These are phyloP conservation scores for Begonia peltatifolia DNA, from an alignment of 306 rosid genomes.

Conservation along the genomic window DNA sequence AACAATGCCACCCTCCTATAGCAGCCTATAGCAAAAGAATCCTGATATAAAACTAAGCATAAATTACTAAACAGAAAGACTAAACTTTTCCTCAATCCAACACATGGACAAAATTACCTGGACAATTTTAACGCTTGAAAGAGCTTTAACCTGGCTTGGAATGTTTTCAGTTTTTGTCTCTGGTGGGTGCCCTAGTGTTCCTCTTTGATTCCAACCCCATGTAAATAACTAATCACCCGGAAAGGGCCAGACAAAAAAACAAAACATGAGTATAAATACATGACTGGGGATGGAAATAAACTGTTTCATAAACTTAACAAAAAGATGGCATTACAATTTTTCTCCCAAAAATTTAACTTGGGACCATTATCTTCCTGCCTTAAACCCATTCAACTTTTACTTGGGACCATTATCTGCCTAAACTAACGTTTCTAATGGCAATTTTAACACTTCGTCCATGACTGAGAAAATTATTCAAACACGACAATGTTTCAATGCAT, in stretches of 20 bases:
- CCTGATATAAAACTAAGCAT: neutral
- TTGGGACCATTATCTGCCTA: no score
- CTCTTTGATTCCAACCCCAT: slow-evolving; percentile 99
- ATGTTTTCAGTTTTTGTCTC: slow-evolving; percentile 74
- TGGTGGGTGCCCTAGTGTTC: slow-evolving; percentile 82
- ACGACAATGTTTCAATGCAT: no score
- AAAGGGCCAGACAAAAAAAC: neutral
- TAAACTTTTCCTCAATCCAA: neutral
- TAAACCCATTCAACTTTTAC: no score
- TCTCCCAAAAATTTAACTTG: no score
- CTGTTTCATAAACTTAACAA: no score
- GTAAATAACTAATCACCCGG: slow-evolving; percentile 58
- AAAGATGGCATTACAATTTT: no score
- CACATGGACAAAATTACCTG: slow-evolving; percentile 33
- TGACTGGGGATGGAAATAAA: neutral
- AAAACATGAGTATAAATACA: neutral
- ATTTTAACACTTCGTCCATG: no score
- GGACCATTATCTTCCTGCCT: no score
- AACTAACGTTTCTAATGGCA: no score
- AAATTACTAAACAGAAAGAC: neutral
- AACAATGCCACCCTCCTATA: slow-evolving; percentile 98
- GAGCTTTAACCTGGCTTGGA: slow-evolving; percentile 93
- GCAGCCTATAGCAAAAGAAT: slow-evolving; percentile 54
- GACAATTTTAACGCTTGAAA: slow-evolving; percentile 54
- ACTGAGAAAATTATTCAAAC: no score